These are phyloP conservation scores for Sporothrix curviconia DNA, from an alignment of 2,329 filamentous ascomycete genomes.

Conservation along the genomic window DNA sequence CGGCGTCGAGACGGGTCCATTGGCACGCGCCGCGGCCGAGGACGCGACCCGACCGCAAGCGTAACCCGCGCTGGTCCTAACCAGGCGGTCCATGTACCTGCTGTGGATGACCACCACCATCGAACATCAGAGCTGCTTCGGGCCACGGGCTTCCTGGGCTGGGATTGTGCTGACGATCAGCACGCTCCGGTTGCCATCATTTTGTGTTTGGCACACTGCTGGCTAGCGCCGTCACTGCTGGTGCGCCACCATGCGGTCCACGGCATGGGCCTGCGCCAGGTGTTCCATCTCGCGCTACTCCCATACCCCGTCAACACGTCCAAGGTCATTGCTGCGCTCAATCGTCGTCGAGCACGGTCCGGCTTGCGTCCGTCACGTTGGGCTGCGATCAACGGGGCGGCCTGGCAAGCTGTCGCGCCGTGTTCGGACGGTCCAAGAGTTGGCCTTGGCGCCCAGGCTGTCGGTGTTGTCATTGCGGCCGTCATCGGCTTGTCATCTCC, in stretches of 20 bases:
- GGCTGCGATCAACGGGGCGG: constrained; percentile 47
- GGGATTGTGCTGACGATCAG: constrained; percentile 41
- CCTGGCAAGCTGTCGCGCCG: constrained; percentile 40
- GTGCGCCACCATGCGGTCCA: constrained; percentile 46
- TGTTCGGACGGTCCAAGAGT: constrained; percentile 35
- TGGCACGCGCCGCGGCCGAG: constrained; percentile 39
- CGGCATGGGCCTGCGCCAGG: constrained; percentile 43
- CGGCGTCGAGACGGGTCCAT: constrained; percentile 44
- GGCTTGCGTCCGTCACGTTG: constrained; percentile 47
- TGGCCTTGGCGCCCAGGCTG: constrained; percentile 41
- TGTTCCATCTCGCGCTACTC: constrained; percentile 44
- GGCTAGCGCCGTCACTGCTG: constrained; percentile 37
- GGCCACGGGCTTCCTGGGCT: constrained; percentile 46
- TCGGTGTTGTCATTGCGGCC: constrained; percentile 48
- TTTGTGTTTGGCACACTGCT: constrained; percentile 41
- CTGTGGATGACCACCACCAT: constrained; percentile 47
- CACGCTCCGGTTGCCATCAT: constrained; percentile 39
- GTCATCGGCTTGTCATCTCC: constrained; percentile 41
- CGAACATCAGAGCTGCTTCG: constrained; percentile 46
- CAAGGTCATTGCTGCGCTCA: constrained; percentile 44
- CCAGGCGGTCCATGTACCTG: constrained; percentile 42
- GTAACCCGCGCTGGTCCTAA: constrained; percentile 33
- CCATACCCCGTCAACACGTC: constrained; percentile 46
- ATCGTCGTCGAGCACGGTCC: constrained; percentile 42
- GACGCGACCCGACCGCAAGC: constrained; percentile 34